These are phyloP conservation scores for Boletales sp. DNA, from an alignment of 768 basidiomycete genomes.

Conservation along the genomic window DNA sequence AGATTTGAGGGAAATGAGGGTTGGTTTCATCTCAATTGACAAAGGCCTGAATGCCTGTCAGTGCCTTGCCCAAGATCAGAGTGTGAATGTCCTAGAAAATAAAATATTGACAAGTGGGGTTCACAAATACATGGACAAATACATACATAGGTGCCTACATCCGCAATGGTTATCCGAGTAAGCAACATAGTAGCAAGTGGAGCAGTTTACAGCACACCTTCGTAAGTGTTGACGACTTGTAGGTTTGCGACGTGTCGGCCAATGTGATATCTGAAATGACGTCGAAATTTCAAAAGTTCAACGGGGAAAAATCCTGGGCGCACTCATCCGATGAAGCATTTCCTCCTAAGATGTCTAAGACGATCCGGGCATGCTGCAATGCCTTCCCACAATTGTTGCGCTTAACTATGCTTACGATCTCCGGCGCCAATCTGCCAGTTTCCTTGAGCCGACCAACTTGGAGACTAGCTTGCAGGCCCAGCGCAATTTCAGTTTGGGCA, in stretches of 20 bases:
- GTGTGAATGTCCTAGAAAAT: slow-evolving; percentile 74
- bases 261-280: slow-evolving; percentile 69
- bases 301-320: not conserved
- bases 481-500: slow-evolving; percentile 79
- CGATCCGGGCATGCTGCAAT: slow-evolving; percentile 69
- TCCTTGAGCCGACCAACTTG: slow-evolving; percentile 91
- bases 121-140: not conserved
- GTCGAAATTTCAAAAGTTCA: not conserved
- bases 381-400: slow-evolving; percentile 96
- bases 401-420: slow-evolving; percentile 95
- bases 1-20: not conserved
- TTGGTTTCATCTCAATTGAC: slow-evolving; percentile 40
- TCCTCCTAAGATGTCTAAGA: slow-evolving; percentile 91
- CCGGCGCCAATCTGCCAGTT: slow-evolving; percentile 62
- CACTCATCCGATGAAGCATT: slow-evolving; percentile 94
- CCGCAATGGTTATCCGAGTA: not conserved
- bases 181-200: not conserved
- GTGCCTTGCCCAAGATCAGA: slow-evolving; percentile 90
- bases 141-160: slow-evolving; percentile 57
- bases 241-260: slow-evolving; percentile 93
- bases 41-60: slow-evolving; percentile 89
- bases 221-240: slow-evolving; percentile 95
- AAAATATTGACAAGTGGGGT: slow-evolving; percentile 7
- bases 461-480: slow-evolving; percentile 72
- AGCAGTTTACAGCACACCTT: slow-evolving; percentile 48